Conservation (phyloP, 768 basidiomycete species). For the Clavaria fumosa region DNA sequence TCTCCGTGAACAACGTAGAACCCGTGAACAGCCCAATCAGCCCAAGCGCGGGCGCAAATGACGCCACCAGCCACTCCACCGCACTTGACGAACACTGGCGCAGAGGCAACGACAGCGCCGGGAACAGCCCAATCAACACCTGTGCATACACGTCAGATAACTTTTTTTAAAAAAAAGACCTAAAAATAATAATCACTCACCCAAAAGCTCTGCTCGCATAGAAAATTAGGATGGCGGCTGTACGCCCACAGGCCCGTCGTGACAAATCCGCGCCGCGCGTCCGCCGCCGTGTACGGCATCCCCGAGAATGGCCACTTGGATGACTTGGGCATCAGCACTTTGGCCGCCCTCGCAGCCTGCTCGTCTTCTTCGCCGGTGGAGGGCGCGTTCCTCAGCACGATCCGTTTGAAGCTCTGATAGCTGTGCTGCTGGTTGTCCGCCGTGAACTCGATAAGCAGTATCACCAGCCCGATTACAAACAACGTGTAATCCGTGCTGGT, state of each 20-base stretch:
- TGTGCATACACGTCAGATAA: not conserved
- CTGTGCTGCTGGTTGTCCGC: slow-evolving; percentile 89
- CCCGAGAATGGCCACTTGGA: slow-evolving; percentile 53
- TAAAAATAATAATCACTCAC: slow-evolving; percentile 25
- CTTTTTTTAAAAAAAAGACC: not conserved
- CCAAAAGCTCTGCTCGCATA: slow-evolving; percentile 84
- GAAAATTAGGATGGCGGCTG: slow-evolving; percentile 84
- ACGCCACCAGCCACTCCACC: too few species aligned
- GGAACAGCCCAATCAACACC: slow-evolving; percentile 39
- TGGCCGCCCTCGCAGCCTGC: too few species aligned
- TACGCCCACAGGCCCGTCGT: slow-evolving; percentile 79
- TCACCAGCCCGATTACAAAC: slow-evolving; percentile 36
- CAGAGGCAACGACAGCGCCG: slow-evolving; percentile 30
- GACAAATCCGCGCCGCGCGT: slow-evolving; percentile 67
- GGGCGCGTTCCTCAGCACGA: too few species aligned
- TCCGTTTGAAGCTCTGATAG: slow-evolving; percentile 57
- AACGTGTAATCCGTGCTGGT: slow-evolving; percentile 47
- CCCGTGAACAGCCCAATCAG: slow-evolving; percentile 60
- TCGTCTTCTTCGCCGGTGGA: too few species aligned
- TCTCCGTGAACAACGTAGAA: slow-evolving; percentile 71
- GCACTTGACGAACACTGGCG: slow-evolving; percentile 4
- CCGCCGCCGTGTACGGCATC: slow-evolving; percentile 49
- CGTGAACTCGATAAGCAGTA: slow-evolving; percentile 58
- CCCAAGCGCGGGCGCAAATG: slow-evolving; percentile 42
- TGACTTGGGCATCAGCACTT: too few species aligned